Evolutionary conservation across 306 rosid genomes (phyloP), one percentile per base, ranked within the genome.

Genomic region (Herpetospermum pedunculosum): DNA sequence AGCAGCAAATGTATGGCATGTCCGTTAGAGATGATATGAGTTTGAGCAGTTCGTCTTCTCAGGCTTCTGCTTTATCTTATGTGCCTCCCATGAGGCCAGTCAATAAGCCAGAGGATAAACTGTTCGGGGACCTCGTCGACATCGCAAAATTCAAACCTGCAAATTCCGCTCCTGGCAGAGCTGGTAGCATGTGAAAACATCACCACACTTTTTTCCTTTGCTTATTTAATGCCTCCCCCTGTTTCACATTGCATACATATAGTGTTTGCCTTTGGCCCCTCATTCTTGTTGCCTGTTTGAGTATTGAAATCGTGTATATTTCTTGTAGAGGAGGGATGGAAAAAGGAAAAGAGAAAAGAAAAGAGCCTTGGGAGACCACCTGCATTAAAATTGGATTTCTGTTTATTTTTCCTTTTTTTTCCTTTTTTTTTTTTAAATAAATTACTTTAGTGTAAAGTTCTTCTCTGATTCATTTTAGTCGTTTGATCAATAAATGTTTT

Each of bases 111-210:
- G 97, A 95, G 83, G 96, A 95, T 77, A 95, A 85, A 72, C 85
- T 95, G 48, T 95, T 95, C 25, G 99, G 99, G 35, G 99, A 95
- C 82, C 97, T 95, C 58, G 96, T 95, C 76, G 84, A 87, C 83
- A 84, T 90, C 81, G 89, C 99, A 4, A 95, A 90, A 83, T 81
- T 92, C 71, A 92, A 89, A 80, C 87, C 99, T 29, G 29, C 3
- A 2, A 70, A 47, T 16, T 28, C 74, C 2, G 16, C 74, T 28
- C 74, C 74, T 2, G 74, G 74, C 43, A 70, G 74, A 70, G 74
- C 74, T 70, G 74, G 58, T 47, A 70, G 74, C 74, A 70, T 70
- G 74, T 70, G 74, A 70, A 70, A 70, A 28, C 16, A 30, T 18
- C 28, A 5, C 26, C 16, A 0, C 10, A 0, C 58, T 1, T 28